Conservation (phyloP, 208 protist genomes). For the Acanthamoeba sp. region DNA sequence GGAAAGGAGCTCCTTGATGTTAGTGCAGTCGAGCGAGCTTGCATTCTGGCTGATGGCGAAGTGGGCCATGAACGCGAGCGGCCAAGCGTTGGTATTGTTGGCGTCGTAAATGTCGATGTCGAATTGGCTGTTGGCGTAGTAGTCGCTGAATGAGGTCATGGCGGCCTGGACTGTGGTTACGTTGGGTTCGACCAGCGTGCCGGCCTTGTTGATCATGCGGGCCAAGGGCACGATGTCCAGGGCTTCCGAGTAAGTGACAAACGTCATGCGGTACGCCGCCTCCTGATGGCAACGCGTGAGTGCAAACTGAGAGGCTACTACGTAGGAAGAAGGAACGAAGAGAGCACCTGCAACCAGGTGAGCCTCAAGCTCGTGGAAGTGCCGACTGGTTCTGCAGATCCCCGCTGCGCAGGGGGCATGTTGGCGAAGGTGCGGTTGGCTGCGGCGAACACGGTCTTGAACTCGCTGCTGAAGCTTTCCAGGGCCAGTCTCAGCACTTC, state of each 20-base stretch:
- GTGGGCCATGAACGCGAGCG: not conserved
- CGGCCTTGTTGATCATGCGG: constrained; percentile 7
- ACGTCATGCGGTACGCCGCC: not conserved
- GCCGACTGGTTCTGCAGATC: not conserved
- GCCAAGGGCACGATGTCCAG: not conserved
- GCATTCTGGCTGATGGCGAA: not conserved
- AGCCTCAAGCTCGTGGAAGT: not conserved
- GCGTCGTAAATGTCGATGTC: constrained; percentile 19
- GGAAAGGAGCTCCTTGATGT: not conserved
- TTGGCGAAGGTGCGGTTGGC: constrained; percentile 27
- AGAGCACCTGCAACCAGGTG: not conserved
- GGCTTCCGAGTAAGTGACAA: not conserved
- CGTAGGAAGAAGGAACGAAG: too few species aligned
- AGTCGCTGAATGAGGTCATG: not conserved
- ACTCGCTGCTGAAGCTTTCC: constrained; percentile 42
- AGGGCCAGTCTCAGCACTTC: not conserved
- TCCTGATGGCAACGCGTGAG: not conserved
- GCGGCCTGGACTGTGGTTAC: not conserved
- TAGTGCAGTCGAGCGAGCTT: not conserved
- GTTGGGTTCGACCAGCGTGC: not conserved
- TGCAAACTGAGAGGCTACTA: too few species aligned
- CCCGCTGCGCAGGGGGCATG: not conserved
- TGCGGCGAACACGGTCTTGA: not conserved
- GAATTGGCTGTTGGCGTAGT: not conserved
- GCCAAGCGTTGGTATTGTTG: not conserved